phyloP scores from a whole-genome alignment of 2,329 filamentous ascomycete genomes.

The Penicillium janthinellum region DNA sequence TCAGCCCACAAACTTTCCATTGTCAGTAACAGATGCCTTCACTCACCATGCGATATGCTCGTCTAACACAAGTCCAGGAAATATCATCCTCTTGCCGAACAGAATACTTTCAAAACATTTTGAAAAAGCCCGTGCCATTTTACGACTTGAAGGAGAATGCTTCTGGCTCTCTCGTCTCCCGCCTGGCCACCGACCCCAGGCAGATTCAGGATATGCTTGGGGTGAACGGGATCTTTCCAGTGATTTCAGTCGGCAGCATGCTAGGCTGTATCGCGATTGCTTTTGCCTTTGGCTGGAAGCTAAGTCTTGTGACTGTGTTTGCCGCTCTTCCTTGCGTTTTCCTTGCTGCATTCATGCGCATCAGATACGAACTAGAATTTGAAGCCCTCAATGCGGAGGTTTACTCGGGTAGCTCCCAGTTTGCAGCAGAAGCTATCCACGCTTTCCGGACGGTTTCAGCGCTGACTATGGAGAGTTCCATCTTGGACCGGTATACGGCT shows the following conservation, averaged over 20 bases:
- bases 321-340: neutral
- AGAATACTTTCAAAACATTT: neutral
- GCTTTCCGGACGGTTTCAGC: neutral
- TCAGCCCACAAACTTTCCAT: neutral
- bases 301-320: neutral
- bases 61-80: neutral
- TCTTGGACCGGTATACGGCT: neutral
- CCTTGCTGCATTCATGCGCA: neutral
- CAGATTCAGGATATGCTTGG: neutral
- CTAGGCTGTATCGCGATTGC: neutral
- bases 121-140: neutral
- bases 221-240: neutral
- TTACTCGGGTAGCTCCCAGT: neutral
- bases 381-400: neutral
- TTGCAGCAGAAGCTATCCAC: neutral
- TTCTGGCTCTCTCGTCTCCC: neutral
- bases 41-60: too few species aligned
- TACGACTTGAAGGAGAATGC: conserved; percentile 1
- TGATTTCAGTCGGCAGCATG: neutral
- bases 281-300: neutral
- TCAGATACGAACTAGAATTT: neutral
- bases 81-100: neutral
- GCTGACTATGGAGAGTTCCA: neutral
- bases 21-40: neutral
- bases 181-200: neutral